Evolutionary conservation across 331 rosid genomes (phyloP).

Genomic region (Quercus phellos): DNA sequence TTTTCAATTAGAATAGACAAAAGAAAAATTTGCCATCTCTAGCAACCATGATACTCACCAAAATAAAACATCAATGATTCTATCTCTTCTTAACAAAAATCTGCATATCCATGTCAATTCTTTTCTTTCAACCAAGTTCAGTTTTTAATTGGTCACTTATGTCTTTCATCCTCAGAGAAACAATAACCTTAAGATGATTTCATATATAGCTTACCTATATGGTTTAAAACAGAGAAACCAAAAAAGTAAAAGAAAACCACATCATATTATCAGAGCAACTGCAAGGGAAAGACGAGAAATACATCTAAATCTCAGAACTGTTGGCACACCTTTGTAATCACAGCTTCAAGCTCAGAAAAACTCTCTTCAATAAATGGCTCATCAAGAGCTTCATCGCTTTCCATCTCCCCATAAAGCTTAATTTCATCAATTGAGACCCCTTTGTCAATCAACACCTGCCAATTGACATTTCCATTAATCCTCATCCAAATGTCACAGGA

Average conservation of each 20-base stretch:
- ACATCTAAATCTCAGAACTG: conserved; percentile 10
- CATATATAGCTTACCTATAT: not conserved
- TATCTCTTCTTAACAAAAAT: not conserved
- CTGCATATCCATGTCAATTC: not conserved
- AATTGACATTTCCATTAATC: conserved; percentile 29
- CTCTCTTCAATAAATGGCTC: conserved; percentile 64
- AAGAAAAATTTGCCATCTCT: not conserved
- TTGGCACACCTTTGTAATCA: conserved; percentile 60
- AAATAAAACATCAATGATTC: no score
- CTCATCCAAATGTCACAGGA: conserved; percentile 22
- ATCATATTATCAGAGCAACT: conserved; percentile 11
- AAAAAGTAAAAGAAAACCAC: not conserved
- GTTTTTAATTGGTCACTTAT: not conserved
- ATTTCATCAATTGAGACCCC: conserved; percentile 74
- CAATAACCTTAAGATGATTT: not conserved
- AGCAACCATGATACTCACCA: no score
- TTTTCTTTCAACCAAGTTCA: not conserved
- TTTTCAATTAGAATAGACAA: not conserved
- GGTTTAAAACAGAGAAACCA: not conserved
- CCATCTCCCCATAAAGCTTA: conserved; percentile 75
- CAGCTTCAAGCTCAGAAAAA: conserved; percentile 71
- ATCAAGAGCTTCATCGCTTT: conserved; percentile 56
- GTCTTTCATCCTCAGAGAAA: not conserved
- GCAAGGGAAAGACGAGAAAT: conserved; percentile 17
- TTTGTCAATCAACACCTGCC: conserved; percentile 66